These are phyloP conservation scores for Zalaria sp. DNA, from an alignment of 2,329 filamentous ascomycete species.

Conservation along the genomic window DNA sequence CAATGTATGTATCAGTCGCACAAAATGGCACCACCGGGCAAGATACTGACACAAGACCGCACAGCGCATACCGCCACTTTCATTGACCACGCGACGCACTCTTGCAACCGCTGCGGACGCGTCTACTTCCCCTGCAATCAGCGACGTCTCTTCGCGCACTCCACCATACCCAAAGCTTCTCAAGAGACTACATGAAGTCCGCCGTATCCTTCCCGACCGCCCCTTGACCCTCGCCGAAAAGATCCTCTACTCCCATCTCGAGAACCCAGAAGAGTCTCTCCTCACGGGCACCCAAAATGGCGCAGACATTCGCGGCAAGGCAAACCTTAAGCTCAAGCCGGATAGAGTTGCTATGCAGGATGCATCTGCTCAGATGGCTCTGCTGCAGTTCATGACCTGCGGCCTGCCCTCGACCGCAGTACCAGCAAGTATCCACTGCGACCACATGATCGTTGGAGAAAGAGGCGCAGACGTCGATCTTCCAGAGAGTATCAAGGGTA, in stretches of 20 bases:
- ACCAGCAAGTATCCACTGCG: conserved; percentile 94
- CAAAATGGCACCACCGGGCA: conserved; percentile 3
- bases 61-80: not conserved
- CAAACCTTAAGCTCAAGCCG: conserved; percentile 92
- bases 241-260: conserved; percentile 92
- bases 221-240: conserved; percentile 86
- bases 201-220: conserved; percentile 48
- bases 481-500: conserved; percentile 70
- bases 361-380: conserved; percentile 94
- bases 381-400: conserved; percentile 98
- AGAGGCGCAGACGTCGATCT: conserved; percentile 79
- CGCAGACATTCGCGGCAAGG: conserved; percentile 66
- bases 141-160: conserved; percentile 40
- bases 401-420: conserved; percentile 79
- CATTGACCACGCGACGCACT: conserved; percentile 7
- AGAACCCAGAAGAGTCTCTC: conserved; percentile 78
- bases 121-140: conserved; percentile 5
- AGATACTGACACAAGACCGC: not conserved
- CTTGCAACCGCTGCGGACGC: conserved; percentile 16
- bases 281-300: conserved; percentile 74
- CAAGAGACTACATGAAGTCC: conserved; percentile 61
- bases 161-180: conserved; percentile 76
- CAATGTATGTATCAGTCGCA: not conserved
- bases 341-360: conserved; percentile 99
- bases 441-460: conserved; percentile 96